Evolutionary conservation across 495 filamentous ascomycete genomes (phyloP).

Genomic region (Penicillium daleae): DNA sequence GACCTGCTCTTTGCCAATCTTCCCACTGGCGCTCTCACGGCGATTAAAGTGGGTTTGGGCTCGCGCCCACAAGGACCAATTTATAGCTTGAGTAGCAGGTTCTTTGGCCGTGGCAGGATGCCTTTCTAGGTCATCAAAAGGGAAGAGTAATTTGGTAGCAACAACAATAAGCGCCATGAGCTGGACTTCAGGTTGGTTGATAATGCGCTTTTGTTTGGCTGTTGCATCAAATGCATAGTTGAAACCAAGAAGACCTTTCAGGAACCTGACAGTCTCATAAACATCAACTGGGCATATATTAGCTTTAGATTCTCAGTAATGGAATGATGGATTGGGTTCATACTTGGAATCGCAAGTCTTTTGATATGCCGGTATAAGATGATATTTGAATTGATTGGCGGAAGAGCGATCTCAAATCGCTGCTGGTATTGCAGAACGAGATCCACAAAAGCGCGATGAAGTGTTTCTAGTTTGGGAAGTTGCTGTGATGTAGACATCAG

Average conservation of each 20-base stretch:
- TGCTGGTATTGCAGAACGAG: slow-evolving; percentile 63
- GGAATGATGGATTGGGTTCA: slow-evolving; percentile 20
- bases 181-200: slow-evolving; percentile 70
- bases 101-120: slow-evolving; percentile 60
- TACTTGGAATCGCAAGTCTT: slow-evolving; percentile 78
- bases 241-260: slow-evolving; percentile 60
- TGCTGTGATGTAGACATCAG: slow-evolving; percentile 22
- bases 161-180: slow-evolving; percentile 75
- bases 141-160: slow-evolving; percentile 76
- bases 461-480: slow-evolving; percentile 52
- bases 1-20: slow-evolving; percentile 43
- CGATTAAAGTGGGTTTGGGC: slow-evolving; percentile 51
- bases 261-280: slow-evolving; percentile 61
- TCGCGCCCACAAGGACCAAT: slow-evolving; percentile 74
- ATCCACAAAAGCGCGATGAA: slow-evolving; percentile 66
- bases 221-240: slow-evolving; percentile 58
- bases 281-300: slow-evolving; percentile 62
- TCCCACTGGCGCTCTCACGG: slow-evolving; percentile 27
- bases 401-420: slow-evolving; percentile 72
- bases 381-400: slow-evolving; percentile 68
- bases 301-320: slow-evolving; percentile 6
- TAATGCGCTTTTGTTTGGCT: slow-evolving; percentile 31
- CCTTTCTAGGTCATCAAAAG: slow-evolving; percentile 67
- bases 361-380: slow-evolving; percentile 71
- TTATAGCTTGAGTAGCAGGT: slow-evolving; percentile 61